Evolutionary conservation across 1,284 basidiomycete genomes (phyloP).

Genomic region (Puccinia horiana): DNA sequence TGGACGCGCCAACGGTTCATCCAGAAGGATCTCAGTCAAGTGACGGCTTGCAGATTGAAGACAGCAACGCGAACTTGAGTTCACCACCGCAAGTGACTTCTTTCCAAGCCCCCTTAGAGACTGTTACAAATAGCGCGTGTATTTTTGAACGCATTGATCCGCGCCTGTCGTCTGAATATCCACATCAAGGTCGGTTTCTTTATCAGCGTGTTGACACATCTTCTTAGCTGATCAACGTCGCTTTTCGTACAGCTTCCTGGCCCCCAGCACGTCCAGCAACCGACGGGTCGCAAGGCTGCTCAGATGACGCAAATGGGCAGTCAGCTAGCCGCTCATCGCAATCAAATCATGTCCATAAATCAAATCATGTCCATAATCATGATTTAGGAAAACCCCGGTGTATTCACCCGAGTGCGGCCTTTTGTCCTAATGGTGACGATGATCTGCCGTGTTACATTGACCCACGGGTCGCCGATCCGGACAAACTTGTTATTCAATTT

Average conservation of each 20-base stretch:
- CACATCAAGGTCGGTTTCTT: background rate
- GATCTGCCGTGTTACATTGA: background rate
- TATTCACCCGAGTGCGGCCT: background rate
- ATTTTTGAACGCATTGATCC: background rate
- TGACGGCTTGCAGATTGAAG: background rate
- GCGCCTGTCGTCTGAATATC: background rate
- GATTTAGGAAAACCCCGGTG: background rate
- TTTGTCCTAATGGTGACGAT: background rate
- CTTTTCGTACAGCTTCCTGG: background rate
- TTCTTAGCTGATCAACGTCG: background rate
- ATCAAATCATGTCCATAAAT: background rate
- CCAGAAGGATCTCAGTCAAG: background rate
- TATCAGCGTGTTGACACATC: background rate
- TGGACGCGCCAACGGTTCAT: background rate
- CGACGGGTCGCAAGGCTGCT: background rate
- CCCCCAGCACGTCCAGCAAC: background rate
- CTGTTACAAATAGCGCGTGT: background rate
- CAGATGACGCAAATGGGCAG: background rate
- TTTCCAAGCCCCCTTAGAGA: background rate
- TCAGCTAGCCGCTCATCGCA: background rate
- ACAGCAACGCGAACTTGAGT: background rate
- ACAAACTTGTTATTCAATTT: background rate
- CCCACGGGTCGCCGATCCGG: background rate
- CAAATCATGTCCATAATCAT: background rate
- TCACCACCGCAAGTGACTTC: background rate